These are phyloP conservation scores for Pythium sp. DNA, from an alignment of 352 stramenopile genomes.

Conservation along the genomic window DNA sequence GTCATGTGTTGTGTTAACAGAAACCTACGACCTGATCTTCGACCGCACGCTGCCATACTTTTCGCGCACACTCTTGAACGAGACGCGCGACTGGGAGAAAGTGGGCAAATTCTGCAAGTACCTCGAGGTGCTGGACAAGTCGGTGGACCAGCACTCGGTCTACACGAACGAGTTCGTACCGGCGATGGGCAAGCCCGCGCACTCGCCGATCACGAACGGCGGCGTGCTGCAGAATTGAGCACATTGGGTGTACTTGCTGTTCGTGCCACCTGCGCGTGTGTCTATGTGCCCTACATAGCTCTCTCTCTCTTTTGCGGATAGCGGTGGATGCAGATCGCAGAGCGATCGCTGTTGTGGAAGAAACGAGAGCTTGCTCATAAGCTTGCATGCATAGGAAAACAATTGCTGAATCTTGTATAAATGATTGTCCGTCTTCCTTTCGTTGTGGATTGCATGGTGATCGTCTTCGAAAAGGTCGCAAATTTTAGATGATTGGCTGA, in stretches of 20 bases:
- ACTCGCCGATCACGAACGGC: conserved; percentile 37
- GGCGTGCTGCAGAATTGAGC: conserved; percentile 34
- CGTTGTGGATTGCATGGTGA: too few species aligned
- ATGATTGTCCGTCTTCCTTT: too few species aligned
- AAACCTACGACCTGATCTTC: conserved; percentile 51
- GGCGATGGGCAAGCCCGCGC: conserved; percentile 41
- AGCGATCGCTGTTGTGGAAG: too few species aligned
- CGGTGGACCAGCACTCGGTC: conserved; percentile 49
- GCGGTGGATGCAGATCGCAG: too few species aligned
- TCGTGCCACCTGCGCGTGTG: background rate
- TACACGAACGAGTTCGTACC: conserved; percentile 53
- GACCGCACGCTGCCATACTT: conserved; percentile 51
- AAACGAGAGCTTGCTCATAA: too few species aligned
- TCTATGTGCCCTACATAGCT: background rate
- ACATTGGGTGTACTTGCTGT: background rate
- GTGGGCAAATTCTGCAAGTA: conserved; percentile 58
- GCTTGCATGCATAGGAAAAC: too few species aligned
- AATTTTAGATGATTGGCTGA: too few species aligned
- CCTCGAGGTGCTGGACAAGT: conserved; percentile 40
- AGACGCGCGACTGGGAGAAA: conserved; percentile 52
- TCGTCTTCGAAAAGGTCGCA: too few species aligned
- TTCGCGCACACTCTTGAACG: conserved; percentile 46
- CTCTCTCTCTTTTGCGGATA: too few species aligned
- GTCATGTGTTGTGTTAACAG: conserved; percentile 9
- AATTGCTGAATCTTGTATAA: too few species aligned